Base-by-base conservation (phyloP, 106 monocot species). In the Acorus gramineus region DNA sequence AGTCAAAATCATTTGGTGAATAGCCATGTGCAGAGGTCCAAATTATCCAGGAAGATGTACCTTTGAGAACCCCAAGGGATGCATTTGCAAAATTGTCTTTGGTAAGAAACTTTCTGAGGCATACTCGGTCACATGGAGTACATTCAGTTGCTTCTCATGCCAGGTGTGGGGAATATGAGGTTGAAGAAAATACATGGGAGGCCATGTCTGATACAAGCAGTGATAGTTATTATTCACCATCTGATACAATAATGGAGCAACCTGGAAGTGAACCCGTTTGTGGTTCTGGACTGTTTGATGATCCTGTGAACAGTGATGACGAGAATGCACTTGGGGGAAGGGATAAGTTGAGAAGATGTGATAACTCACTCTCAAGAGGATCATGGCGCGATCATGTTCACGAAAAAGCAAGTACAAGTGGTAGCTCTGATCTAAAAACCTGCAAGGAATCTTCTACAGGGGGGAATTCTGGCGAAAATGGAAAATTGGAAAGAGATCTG, bases 1-100 rank as follows among this genome's bases (percentile, higher is more conserved):
- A 28, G 28, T 56, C 2, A 56, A 7, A 10, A 6, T 43, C 47
- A 8, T 68, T 48, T 77, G 63, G 56, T 62, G 56, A 63, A 28
- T 68, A 98, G 96, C 85, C 85, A 62, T 88, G 79, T 66, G 96
- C 83, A 59, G 87, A 98, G 77, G 77, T 98, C 55, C 83, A 92
- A 79, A 92, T 98, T 47, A 54, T 98, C 62, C 64, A 88, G 66
- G 96, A 98, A 84, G 96, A 88, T 78, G 52, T 63, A 57, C 91
- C 96, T 69, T 47, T 80, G 53, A 78, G 83, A 78, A 98, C 88
- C 45, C 96, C 96, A 75, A 98, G 59, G 64, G 80, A 69, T 75
- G 88, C 92, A 61, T 83, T 98, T 80, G 85, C 67, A 44, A 78
- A 73, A 14, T 74, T 92, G 67, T 85, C 85, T 66, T 75, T 85